Conservation (phyloP, 495 filamentous ascomycete genomes). For the Penicillium mononematosum region DNA sequence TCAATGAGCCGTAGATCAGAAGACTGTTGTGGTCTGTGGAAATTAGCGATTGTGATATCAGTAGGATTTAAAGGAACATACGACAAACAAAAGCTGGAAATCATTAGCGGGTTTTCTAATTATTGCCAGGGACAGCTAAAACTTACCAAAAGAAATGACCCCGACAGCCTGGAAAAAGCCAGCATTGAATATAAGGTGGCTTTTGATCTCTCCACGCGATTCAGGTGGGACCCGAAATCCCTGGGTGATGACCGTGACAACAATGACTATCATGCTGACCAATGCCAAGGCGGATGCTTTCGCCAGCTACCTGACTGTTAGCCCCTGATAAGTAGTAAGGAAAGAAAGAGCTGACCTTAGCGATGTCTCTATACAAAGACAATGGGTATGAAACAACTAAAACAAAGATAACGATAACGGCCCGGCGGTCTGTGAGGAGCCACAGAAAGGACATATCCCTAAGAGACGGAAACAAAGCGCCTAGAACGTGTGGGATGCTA, state of each 20-base stretch:
- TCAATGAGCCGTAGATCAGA: constrained; percentile 93
- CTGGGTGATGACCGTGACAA: constrained; percentile 86
- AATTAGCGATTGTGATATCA: constrained; percentile 14
- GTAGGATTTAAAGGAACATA: constrained; percentile 37
- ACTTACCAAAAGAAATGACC: constrained; percentile 91
- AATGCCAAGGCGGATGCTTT: constrained; percentile 92
- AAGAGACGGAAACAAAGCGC: constrained; percentile 76
- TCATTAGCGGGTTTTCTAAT: constrained; percentile 29
- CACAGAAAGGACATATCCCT: constrained; percentile 71
- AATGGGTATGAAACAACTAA: constrained; percentile 87
- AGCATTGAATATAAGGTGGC: constrained; percentile 66
- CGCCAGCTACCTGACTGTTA: constrained; percentile 64
- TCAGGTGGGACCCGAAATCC: constrained; percentile 68
- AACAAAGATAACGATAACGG: constrained; percentile 81
- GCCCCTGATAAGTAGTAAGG: neutral
- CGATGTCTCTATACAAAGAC: constrained; percentile 92
- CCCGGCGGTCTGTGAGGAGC: constrained; percentile 75
- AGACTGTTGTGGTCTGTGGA: constrained; percentile 85
- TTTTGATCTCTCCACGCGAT: constrained; percentile 65
- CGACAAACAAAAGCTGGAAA: constrained; percentile 78
- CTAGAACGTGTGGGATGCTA: constrained; percentile 85
- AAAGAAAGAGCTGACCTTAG: constrained; percentile 62
- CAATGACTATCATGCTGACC: constrained; percentile 85
- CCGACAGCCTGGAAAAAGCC: constrained; percentile 95
- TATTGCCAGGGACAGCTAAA: neutral